A percentile compares a stretch with the other conserved stretches of the same genome.
Evolutionary conservation across 768 basidiomycete genomes (phyloP).

Genomic region (Tulasnella sp.): DNA sequence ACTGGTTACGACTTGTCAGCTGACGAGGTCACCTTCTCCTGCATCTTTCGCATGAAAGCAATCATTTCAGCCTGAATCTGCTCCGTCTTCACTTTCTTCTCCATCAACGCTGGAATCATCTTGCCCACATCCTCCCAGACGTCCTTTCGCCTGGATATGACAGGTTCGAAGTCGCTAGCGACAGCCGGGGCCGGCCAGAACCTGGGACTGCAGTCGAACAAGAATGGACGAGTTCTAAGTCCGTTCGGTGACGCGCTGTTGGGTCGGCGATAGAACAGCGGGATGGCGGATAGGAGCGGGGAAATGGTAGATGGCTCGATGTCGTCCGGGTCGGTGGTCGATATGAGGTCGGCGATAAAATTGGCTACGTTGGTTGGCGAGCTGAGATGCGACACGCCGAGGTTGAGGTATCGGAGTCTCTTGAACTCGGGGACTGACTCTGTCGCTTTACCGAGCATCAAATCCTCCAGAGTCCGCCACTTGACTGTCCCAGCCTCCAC

Average conservation of each 20-base stretch:
- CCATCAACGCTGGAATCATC: slow-evolving; percentile 11
- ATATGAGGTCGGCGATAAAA: background rate
- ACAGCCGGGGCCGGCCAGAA: slow-evolving; percentile 2
- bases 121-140: slow-evolving; percentile 7
- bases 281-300: background rate
- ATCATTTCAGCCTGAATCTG: background rate
- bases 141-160: background rate
- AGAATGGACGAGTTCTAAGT: background rate
- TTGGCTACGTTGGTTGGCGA: background rate
- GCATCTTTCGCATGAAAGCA: background rate
- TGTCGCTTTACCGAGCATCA: background rate
- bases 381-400: slow-evolving; percentile 4
- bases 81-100: background rate
- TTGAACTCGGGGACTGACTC: background rate
- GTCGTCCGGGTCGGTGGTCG: background rate
- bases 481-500: background rate
- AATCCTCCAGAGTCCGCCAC: background rate
- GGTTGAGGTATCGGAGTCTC: slow-evolving; percentile 2
- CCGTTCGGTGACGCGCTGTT: background rate
- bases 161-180: background rate
- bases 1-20: background rate
- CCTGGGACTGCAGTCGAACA: background rate
- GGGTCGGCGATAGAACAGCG: background rate
- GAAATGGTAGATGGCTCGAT: background rate
- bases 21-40: background rate